phyloP scores from a whole-genome alignment of 257 asterid species.

The Forsythia suspensa region DNA sequence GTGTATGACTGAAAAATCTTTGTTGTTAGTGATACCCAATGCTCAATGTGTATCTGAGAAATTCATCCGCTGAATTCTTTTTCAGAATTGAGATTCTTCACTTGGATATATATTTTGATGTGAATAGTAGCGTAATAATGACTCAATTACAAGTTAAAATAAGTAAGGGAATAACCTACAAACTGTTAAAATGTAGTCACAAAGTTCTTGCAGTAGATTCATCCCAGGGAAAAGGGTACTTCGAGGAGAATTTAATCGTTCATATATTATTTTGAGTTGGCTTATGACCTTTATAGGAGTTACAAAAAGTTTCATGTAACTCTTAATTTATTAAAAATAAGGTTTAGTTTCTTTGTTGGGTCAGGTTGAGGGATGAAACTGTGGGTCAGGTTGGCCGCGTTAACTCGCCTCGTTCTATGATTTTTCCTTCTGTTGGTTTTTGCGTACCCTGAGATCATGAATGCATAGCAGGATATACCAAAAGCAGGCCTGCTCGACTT shows the following conservation, averaged over 20 bases:
- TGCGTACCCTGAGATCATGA: neutral
- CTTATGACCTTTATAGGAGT: no score
- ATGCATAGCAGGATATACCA: neutral
- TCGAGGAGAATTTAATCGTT: no score
- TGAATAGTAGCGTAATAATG: neutral
- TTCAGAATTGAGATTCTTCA: neutral
- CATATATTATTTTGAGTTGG: no score
- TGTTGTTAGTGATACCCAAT: neutral
- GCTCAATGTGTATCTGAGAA: neutral
- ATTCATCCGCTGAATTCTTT: neutral
- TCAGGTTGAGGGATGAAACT: no score
- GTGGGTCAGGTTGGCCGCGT: no score
- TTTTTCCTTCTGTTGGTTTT: neutral
- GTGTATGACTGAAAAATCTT: conserved; percentile 1
- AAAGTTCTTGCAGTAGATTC: no score
- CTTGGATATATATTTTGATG: neutral
- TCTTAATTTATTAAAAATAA: neutral
- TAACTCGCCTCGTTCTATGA: neutral
- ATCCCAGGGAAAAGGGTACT: no score
- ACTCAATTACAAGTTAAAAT: neutral
- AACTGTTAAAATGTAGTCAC: no score
- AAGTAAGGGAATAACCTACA: neutral
- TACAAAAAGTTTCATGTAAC: neutral
- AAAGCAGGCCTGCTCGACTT: neutral
- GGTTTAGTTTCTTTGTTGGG: neutral